Evolutionary conservation across 768 basidiomycete species (phyloP), one percentile per base, ranked within the genome.

Genomic region (Boletus reticulatus): DNA sequence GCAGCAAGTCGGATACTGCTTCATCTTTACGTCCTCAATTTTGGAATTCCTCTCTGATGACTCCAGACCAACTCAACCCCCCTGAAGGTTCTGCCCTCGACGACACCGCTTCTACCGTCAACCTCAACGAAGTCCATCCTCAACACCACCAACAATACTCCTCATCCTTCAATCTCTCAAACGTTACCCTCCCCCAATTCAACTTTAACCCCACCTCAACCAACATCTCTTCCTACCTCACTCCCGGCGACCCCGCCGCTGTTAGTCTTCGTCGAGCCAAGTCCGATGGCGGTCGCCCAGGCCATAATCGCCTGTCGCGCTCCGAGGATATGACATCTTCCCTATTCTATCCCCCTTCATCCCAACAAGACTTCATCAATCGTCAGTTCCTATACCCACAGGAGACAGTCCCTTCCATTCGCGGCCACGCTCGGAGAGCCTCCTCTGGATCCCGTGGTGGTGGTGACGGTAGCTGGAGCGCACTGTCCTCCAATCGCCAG

Each of bases 1-100:
- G 86, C 50, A 84, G 83, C 69, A 81, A 85, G 62, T 84, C 84
- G 2, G 86, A 87, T 44, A 79, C 82, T 0, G 75, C 81, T 41
- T 43, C 70, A 46, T 69, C 70, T 42, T 73, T 80, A 4, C 81
- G 84, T 52, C 79, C 80, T 16, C 80, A 79, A 1, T 66, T 79
- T 43, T 84, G 84, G 84, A 76, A 80, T 51, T 53, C 70, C 47
- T 53, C 72, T 6, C 74, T 64, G 53, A 73, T 74, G 71, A 68
- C 68, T 10, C 74, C 70, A 60, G 72, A 73, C n/a, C 71, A 68
- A 27, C 62, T 72, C n/a, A 47, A 62, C 57, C 64, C 65, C 54
- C 64, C 73, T 41, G 70, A 75, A 50, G 63, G 68, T 37, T 72
- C 72, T 37, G 74, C 77, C 14, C 54, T 76, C 43, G 78, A 75